phyloP scores from a whole-genome alignment of 2,329 filamentous ascomycete species.

The Fusarium xyrophilum region DNA sequence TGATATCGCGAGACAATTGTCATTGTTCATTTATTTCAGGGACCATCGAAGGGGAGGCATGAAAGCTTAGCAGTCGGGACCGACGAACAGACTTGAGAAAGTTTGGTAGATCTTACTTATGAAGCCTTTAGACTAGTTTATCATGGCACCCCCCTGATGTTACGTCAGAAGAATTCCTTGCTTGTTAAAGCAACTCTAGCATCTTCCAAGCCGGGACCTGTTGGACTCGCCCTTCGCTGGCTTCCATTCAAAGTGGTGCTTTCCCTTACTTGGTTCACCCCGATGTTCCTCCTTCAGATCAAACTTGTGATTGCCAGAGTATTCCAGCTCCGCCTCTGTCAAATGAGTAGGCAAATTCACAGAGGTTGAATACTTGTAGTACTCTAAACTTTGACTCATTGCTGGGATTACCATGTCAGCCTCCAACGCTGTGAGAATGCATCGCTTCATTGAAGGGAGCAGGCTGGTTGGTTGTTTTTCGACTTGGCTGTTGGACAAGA shows the following conservation, averaged over 20 bases:
- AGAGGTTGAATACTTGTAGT: not conserved
- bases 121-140: not conserved
- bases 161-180: not conserved
- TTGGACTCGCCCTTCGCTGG: not conserved
- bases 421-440: not conserved
- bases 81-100: not conserved
- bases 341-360: not conserved
- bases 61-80: not conserved
- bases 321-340: not conserved
- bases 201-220: not conserved
- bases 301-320: not conserved
- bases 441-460: not conserved
- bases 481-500: not conserved
- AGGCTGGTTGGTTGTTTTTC: not conserved
- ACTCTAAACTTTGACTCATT: not conserved
- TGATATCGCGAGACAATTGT: not conserved
- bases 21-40: not conserved
- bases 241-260: not conserved
- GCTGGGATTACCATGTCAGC: not conserved
- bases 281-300: not conserved
- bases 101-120: not conserved
- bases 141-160: no score
- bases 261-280: not conserved
- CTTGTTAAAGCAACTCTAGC: not conserved
- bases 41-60: not conserved